Conservation (phyloP, 305 asterid species). For the Rubia peregrina region DNA sequence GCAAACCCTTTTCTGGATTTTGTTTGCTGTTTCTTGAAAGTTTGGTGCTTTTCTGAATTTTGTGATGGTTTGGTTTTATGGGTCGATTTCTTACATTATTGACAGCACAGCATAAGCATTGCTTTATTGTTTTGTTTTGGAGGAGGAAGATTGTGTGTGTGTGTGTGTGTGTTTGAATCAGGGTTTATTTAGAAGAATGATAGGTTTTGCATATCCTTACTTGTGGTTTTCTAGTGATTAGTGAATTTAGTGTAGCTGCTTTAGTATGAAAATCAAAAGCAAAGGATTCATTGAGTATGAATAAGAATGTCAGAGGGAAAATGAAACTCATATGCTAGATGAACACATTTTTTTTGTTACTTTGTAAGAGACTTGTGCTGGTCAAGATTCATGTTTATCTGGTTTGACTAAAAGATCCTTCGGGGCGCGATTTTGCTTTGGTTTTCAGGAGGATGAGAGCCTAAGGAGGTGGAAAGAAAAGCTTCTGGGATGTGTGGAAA, state of each 20-base stretch:
- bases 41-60: not conserved
- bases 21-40: not conserved
- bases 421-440: conserved; percentile 6
- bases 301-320: not conserved
- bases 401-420: conserved; percentile 1
- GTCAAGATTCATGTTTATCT: not conserved
- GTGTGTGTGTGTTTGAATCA: not conserved
- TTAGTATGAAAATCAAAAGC: not conserved
- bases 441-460: conserved; percentile 68
- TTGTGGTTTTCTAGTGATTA: not conserved
- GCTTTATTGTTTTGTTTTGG: not conserved
- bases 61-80: not conserved
- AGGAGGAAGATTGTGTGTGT: not conserved
- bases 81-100: not conserved
- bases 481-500: conserved; percentile 76
- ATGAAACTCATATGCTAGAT: not conserved
- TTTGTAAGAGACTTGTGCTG: not conserved
- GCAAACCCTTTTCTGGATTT: not conserved
- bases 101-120: not conserved
- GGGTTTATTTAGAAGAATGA: not conserved
- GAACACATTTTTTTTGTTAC: too few species aligned
- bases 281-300: not conserved
- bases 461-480: conserved; percentile 76
- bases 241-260: not conserved
- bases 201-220: not conserved